Conservation (phyloP, 2,329 filamentous ascomycete species). For the Arachnopeziza araneosa region DNA sequence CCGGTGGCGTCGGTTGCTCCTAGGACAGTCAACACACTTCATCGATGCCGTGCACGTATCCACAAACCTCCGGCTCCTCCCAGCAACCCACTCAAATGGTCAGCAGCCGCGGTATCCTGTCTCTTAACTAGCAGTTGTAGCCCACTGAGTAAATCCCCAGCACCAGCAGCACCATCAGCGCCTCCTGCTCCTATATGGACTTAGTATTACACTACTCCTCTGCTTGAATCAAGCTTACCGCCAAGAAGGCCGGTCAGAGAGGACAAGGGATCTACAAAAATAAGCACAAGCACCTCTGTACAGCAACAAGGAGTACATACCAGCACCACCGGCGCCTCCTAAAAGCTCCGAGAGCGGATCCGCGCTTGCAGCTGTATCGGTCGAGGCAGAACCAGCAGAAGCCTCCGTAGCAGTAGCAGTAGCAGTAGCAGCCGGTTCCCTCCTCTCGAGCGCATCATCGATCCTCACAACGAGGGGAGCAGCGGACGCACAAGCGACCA, state of each 20-base stretch:
- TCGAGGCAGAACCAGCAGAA: too few relatives aligned
- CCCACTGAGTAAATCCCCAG: neutral
- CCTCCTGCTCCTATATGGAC: neutral
- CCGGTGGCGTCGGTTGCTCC: neutral
- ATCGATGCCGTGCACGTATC: neutral
- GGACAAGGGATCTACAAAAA: neutral
- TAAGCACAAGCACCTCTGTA: neutral
- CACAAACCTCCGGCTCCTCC: neutral
- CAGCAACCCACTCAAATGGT: neutral
- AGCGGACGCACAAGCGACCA: conserved; percentile 12
- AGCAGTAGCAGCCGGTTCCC: neutral
- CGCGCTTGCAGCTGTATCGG: too few relatives aligned
- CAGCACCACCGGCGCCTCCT: too few relatives aligned
- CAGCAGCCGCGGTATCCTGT: neutral
- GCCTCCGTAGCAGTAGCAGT: neutral
- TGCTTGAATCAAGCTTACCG: neutral
- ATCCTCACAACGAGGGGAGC: conserved; percentile 4
- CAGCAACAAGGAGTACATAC: neutral
- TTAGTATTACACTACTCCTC: neutral
- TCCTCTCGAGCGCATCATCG: conserved; percentile 2
- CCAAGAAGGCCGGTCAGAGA: neutral
- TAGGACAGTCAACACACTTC: neutral
- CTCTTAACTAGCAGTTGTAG: neutral
- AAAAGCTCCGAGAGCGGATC: neutral
- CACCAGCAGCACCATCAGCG: neutral